Base-by-base conservation (phyloP, 2,329 filamentous ascomycete species). In the Colletotrichum horii region DNA sequence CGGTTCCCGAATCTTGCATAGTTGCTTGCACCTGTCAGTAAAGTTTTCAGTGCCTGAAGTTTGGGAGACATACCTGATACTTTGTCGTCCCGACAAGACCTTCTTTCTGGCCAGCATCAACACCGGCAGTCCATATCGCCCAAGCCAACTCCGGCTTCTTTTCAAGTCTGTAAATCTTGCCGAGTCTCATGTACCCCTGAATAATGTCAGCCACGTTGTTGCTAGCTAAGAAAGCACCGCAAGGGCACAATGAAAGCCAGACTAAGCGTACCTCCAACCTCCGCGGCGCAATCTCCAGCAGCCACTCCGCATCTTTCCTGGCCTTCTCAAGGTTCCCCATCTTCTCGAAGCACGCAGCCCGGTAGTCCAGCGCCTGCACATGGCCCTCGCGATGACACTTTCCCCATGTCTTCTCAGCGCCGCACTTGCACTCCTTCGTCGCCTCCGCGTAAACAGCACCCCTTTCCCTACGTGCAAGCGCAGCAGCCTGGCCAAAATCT, bases 151-250 rank as follows among this genome's bases (percentile, higher is more conserved):
- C 81, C 48, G 82, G 70, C 11, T 86, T 82, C 76, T 84, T 84
- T 70, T 84, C 81, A 3, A 85, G 79, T 11, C 84, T 81, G 7
- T 83, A 81, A 70, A 86, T 79, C 76, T 87, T 87, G 2, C 84
- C 85, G 6, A 87, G 78, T 4, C 86, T 83, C 9, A 87, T 81
- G 73, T 87, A 87, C 9, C 86, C 86, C 86, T 87, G 38, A 14
- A 3, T 22, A 16, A 8, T 16, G 66, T 79, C 30, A 79, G 75
- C 55, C 24, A 52, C 30, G 7, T n/a, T 55, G n/a, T 22, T 14
- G 16, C 4, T 12, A 56, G 36, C 28, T 2, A 24, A 24, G 15
- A 6, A 19, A 36, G 30, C 28, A 16, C 12, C 24, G 48, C 9
- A 24, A n/a, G 26, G 28, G 55, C 11, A 16, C 38, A 52, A 19